phyloP scores from a whole-genome alignment of 306 rosid species.

The Dalbergia oliveri region DNA sequence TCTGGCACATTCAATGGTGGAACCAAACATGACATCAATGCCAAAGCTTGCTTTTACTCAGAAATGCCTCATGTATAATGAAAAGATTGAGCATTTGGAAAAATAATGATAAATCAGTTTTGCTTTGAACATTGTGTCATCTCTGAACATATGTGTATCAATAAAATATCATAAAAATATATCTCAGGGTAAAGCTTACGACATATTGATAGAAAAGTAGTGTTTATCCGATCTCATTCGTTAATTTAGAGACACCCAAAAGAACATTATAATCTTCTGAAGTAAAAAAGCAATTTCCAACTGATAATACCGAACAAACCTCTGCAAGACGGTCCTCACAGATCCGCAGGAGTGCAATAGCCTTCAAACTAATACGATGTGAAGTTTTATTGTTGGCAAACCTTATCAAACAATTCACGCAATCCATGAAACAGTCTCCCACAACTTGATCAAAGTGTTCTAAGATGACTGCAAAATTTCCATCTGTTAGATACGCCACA shows the following conservation, averaged over 20 bases:
- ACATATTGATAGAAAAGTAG: slow-evolving; percentile 1
- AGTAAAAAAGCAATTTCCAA: slow-evolving; percentile 39
- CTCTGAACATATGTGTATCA: slow-evolving; percentile 15
- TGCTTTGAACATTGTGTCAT: slow-evolving; percentile 15
- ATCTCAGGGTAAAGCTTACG: slow-evolving; percentile 24
- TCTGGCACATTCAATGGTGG: not conserved
- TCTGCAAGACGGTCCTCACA: slow-evolving; percentile 99
- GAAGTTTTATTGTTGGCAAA: slow-evolving; percentile 94
- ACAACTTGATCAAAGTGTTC: slow-evolving; percentile 99
- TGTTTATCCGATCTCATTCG: slow-evolving; percentile 6
- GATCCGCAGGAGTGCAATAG: slow-evolving; percentile 97
- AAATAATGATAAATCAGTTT: slow-evolving; percentile 3
- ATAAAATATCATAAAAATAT: slow-evolving; percentile 22
- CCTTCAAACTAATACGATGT: slow-evolving; percentile 97
- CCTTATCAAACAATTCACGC: slow-evolving; percentile 98
- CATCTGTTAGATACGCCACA: slow-evolving; percentile 57
- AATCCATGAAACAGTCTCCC: slow-evolving; percentile 99
- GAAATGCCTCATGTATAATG: slow-evolving; percentile 6
- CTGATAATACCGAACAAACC: slow-evolving; percentile 67
- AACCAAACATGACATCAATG: not conserved
- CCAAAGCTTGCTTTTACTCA: not conserved
- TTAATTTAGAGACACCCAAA: slow-evolving; percentile 32
- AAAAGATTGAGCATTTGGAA: slow-evolving; percentile 32
- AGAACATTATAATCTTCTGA: not conserved
- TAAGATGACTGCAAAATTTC: slow-evolving; percentile 87